These are phyloP conservation scores for Pseudopyricularia cyperi DNA, from an alignment of 2,329 filamentous ascomycete species.

Conservation along the genomic window DNA sequence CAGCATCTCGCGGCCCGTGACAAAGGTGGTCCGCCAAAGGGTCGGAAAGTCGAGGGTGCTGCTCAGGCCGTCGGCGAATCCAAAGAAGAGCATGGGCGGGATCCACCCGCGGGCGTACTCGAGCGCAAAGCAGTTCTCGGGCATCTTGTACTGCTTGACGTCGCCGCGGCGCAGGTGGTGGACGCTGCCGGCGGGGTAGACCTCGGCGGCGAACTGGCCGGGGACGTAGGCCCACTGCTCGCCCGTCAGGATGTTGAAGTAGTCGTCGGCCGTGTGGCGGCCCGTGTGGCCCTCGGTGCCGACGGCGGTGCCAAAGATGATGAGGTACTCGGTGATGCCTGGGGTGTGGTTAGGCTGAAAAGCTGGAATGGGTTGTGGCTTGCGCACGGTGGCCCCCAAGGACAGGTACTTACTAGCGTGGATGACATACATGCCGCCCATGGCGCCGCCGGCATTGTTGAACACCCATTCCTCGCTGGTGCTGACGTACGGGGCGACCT, in stretches of 20 bases:
- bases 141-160: conserved; percentile 77
- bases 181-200: conserved; percentile 56
- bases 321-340: conserved; percentile 78
- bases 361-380: not conserved
- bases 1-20: conserved; percentile 69
- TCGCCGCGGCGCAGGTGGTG: conserved; percentile 60
- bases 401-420: conserved; percentile 54
- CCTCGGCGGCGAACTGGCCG: conserved; percentile 52
- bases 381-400: not conserved
- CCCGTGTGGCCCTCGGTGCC: conserved; percentile 83
- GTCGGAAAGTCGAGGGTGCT: conserved; percentile 80
- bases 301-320: conserved; percentile 72
- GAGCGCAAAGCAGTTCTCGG: conserved; percentile 62
- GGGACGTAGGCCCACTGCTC: conserved; percentile 64
- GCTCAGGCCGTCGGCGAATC: conserved; percentile 67
- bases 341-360: not conserved
- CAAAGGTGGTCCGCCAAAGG: conserved; percentile 61
- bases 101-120: conserved; percentile 86
- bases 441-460: conserved; percentile 83
- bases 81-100: conserved; percentile 84
- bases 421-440: conserved; percentile 85
- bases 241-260: conserved; percentile 80
- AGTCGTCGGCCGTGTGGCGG: conserved; percentile 85
- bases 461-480: conserved; percentile 74
- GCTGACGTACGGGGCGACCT: conserved; percentile 44